phyloP scores from a whole-genome alignment of 352 stramenopile species.

The Phytophthora idaei region DNA sequence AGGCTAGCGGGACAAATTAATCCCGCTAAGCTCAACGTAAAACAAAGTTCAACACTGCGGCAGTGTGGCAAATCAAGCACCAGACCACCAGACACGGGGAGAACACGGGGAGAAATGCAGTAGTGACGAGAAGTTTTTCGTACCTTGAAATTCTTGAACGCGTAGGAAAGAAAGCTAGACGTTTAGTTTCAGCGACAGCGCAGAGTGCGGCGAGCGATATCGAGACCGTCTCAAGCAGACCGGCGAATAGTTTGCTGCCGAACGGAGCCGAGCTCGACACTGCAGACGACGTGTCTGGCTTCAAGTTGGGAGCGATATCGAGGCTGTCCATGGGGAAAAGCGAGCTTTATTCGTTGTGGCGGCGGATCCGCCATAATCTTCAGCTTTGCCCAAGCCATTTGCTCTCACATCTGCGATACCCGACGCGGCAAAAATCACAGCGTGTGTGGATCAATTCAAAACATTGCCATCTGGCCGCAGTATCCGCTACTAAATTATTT shows the following conservation, averaged over 20 bases:
- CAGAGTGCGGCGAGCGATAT: neutral
- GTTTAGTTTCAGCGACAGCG: conserved; percentile 18
- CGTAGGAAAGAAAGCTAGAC: neutral
- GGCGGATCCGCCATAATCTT: conserved; percentile 14
- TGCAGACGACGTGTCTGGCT: conserved; percentile 13
- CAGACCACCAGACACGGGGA: conserved; percentile 5
- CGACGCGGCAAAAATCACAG: conserved; percentile 16
- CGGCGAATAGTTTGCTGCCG: conserved; percentile 14
- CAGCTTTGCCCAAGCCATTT: conserved; percentile 9
- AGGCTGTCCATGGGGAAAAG: conserved; percentile 27
- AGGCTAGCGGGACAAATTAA: too few species aligned
- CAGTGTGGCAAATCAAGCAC: neutral
- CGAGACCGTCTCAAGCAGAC: neutral
- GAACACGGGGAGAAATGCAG: too few species aligned
- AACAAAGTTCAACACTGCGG: too few species aligned
- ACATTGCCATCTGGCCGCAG: conserved; percentile 8
- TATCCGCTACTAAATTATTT: conserved; percentile 27
- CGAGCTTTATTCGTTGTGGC: conserved; percentile 2
- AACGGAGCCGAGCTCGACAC: conserved; percentile 3
- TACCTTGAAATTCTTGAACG: neutral
- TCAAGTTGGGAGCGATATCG: conserved; percentile 16
- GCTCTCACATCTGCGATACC: conserved; percentile 23
- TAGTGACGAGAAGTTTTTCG: too few species aligned
- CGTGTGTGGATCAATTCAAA: conserved; percentile 7
- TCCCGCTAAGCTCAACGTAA: too few species aligned